Evolutionary conservation across 2,329 filamentous ascomycete species (phyloP).

Genomic region (Emmonsia crescens): DNA sequence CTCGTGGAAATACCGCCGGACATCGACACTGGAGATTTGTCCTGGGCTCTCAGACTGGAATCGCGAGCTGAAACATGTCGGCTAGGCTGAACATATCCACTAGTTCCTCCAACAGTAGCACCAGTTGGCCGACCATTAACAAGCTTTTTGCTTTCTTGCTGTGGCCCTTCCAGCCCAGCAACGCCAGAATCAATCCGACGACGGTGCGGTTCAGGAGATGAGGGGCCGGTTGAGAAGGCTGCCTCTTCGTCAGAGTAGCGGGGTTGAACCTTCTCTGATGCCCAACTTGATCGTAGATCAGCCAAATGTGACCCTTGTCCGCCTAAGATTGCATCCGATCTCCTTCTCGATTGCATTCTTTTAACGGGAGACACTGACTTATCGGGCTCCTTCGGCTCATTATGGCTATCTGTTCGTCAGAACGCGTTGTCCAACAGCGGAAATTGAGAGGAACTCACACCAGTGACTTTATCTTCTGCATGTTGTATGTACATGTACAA

Average conservation of each 20-base stretch:
- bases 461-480: neutral
- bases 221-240: neutral
- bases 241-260: neutral
- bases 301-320: conserved; percentile 3
- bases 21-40: neutral
- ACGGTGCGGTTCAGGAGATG: neutral
- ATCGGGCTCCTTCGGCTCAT: neutral
- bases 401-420: neutral
- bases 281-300: conserved; percentile 13
- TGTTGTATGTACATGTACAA: too few species aligned
- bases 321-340: neutral
- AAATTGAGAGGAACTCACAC: neutral
- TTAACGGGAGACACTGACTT: neutral
- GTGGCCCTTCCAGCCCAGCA: neutral
- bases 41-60: neutral
- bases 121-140: conserved; percentile 29
- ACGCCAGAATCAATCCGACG: conserved; percentile 1
- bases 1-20: neutral
- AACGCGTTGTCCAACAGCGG: neutral
- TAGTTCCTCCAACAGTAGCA: neutral
- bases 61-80: neutral
- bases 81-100: neutral
- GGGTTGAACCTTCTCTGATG: neutral
- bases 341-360: neutral
- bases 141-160: neutral